phyloP scores from a whole-genome alignment of 345 rosid genomes.

The Eucalyptus cloeziana region DNA sequence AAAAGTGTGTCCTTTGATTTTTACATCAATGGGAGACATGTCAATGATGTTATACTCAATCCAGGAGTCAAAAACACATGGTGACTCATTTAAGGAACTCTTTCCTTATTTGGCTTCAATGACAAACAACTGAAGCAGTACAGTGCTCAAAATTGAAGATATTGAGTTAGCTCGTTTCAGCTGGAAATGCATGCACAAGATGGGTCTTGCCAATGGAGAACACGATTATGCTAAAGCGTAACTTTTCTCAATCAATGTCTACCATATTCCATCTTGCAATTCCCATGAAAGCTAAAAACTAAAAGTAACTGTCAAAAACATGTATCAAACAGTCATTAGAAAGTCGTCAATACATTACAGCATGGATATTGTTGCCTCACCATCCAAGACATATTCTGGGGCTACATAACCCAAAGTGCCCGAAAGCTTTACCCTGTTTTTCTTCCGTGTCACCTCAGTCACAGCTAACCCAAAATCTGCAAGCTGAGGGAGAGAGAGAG shows the following conservation, averaged over 20 bases:
- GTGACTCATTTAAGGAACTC: background rate
- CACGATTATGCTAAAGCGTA: background rate
- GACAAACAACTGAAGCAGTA: background rate
- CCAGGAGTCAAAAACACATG: background rate
- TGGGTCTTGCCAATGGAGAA: background rate
- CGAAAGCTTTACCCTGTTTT: conserved; percentile 71
- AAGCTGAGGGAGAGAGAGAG: too few species aligned
- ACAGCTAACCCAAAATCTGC: conserved; percentile 98
- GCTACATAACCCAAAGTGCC: conserved; percentile 97
- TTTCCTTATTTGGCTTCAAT: background rate
- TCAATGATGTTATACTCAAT: background rate
- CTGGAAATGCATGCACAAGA: background rate
- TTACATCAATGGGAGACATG: background rate
- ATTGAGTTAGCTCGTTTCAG: background rate
- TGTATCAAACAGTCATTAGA: background rate
- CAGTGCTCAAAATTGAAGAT: background rate
- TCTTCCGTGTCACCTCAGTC: conserved; percentile 50
- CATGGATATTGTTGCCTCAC: conserved; percentile 20
- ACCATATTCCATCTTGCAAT: background rate
- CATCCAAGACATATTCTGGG: conserved; percentile 87
- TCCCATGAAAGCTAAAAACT: background rate
- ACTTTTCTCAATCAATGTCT: background rate
- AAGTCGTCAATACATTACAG: background rate
- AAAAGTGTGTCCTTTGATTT: background rate
- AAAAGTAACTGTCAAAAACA: background rate